Evolutionary conservation across 2,329 filamentous ascomycete genomes (phyloP).

Genomic region (Emydomyces testavorans): DNA sequence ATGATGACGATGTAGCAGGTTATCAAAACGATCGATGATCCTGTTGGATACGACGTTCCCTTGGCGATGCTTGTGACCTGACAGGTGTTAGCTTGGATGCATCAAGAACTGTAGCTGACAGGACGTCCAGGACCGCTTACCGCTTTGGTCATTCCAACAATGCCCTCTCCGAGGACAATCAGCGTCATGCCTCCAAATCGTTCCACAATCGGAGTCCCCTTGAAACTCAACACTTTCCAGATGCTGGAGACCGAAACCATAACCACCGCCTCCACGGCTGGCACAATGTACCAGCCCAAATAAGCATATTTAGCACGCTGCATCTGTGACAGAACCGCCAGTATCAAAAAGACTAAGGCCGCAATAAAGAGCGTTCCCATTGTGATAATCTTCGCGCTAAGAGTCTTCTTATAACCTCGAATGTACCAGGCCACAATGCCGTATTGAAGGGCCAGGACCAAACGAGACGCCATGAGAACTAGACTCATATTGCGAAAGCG

Average conservation of each 20-base stretch:
- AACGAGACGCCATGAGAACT: conserved; percentile 42
- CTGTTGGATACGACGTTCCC: conserved; percentile 11
- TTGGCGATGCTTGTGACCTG: conserved; percentile 16
- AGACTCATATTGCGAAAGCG: conserved; percentile 36
- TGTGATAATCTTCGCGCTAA: conserved; percentile 22
- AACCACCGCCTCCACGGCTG: conserved; percentile 37
- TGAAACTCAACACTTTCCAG: conserved; percentile 41
- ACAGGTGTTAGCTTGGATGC: background rate
- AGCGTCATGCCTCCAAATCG: conserved; percentile 48
- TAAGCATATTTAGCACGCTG: conserved; percentile 18
- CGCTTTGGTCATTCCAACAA: conserved; percentile 32
- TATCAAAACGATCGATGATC: conserved; percentile 13
- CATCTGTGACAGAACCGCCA: conserved; percentile 10
- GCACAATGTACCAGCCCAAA: conserved; percentile 42
- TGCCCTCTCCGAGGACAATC: conserved; percentile 51
- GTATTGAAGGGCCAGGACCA: conserved; percentile 47
- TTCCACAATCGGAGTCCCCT: conserved; percentile 48
- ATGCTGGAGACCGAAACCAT: conserved; percentile 41
- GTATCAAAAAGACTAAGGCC: conserved; percentile 11
- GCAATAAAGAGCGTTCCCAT: conserved; percentile 21
- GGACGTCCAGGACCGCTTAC: no score
- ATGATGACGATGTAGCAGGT: conserved; percentile 15
- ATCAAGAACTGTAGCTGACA: no score
- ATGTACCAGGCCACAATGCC: conserved; percentile 28
- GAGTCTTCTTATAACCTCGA: conserved; percentile 18